Evolutionary conservation across 805 yeast genomes (phyloP), one percentile per base, ranked within the genome.

Genomic region (Pichia rugopelliculosa): DNA sequence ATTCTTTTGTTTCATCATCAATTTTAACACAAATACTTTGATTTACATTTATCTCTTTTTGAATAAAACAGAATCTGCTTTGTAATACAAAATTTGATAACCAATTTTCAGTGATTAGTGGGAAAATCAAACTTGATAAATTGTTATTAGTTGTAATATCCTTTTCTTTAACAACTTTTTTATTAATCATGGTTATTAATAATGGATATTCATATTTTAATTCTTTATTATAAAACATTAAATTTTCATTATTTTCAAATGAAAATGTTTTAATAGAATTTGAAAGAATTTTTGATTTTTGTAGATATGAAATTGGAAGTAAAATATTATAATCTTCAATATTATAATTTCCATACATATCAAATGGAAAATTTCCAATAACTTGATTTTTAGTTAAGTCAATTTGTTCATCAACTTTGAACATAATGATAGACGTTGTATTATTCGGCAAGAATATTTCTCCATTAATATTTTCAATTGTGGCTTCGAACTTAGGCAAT

Each of bases 11-110:
- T 30, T 60, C 66, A 6, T 66, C 65, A 24, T 57, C 59, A 18
- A 75, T 60, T 47, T 62, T 62, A 10, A 73, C 42, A 56, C 81
- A 76, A 45, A 61, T 67, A 39, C 77, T 44, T 11, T 25, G 2
- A 18, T 9, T 41, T 4, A n/a, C 64, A 15, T 60, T 56, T 6
- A 50, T 46, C 1, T 49, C 34, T 1, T 53, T 42, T 43, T 65
- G 64, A 4, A 70, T 58, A 3, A 74, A 69, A 50, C 80, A 76
- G 50, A 73, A 72, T 1, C 61, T 60, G 0, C 78, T 73, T 41
- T 68, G 67, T 2, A 73, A 51, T 30, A 76, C 59, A 36, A 66
- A 49, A 9, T 59, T 59, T 21, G 58, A 56, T 3, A 66, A 54
- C 79, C 78, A 75, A 12, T 58, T 59, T 23, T 56, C 54, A 0